Evolutionary conservation across 805 yeast genomes (phyloP), one percentile per base, ranked within the genome.

Genomic region (Metschnikowia santaceciliae): DNA sequence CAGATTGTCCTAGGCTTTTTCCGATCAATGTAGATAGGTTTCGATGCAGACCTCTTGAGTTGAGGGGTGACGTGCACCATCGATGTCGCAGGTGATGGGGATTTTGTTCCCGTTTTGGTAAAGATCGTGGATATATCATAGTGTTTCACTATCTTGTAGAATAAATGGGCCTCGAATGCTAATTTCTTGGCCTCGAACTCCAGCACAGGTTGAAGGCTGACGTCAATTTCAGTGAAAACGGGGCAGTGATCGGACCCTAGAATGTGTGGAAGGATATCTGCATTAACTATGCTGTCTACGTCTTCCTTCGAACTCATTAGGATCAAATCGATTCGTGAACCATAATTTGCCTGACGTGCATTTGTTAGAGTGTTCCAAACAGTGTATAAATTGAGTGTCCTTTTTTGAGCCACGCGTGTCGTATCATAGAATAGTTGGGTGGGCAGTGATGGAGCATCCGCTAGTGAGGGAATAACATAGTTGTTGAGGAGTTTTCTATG

Each of bases 171-270:
- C 42, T 64, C 68, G 39, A 64, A 62, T 2, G 50, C 38, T 8
- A 64, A 47, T 39, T 53, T 55, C 14, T 48, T 42, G 26, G 50
- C 38, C 11, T 22, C 14, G 5, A 19, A 32, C 22, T 22, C 36
- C 3, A 20, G 42, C 7, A 36, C 34, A 15, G 22, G 30, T n/a
- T 52, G 48, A 15, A 54, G 54, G 15, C 44, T 42, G 6, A 60
- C 53, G 11, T 71, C 69, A 41, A 90, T 61, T 64, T 90, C 97
- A 1, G 90, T 76, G 61, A 66, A 90, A 0, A 90, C 81, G 0
- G 99, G 99, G 66, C 98, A 92, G 67, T 92, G 99, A 65, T 92
- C 99, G 0, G 97, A 89, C 0, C 99, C 99, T 64, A 79, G 71
- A 1, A 91, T 60, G 41, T 75, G 75, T 0, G 90, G 84, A 78